Evolutionary conservation across 345 rosid genomes (phyloP).

Genomic region (Gossypium arboreum): DNA sequence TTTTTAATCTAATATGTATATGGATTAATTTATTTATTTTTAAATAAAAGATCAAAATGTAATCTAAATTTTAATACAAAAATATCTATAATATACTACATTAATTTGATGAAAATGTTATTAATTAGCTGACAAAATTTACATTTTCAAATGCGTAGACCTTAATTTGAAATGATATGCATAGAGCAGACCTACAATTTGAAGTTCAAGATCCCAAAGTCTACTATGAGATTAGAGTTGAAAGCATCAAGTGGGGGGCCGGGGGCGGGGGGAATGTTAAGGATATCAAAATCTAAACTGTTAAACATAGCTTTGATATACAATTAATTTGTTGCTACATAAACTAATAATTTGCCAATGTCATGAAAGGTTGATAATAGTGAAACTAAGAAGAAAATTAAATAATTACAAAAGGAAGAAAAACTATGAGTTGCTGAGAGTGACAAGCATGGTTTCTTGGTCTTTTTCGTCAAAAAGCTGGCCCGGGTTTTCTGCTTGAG

Average conservation of each 20-base stretch:
- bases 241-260: too few species aligned
- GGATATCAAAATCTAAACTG: too few species aligned
- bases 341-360: neutral
- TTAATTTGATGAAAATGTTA: too few species aligned
- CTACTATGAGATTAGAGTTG: too few species aligned
- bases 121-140: neutral
- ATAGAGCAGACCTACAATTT: neutral
- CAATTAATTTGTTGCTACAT: too few species aligned
- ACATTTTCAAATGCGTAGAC: neutral
- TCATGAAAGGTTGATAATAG: neutral
- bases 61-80: too few species aligned
- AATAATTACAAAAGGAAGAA: neutral
- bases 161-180: too few species aligned
- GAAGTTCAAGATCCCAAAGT: neutral
- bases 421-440: slow-evolving; percentile 15
- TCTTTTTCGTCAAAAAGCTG: slow-evolving; percentile 26
- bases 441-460: slow-evolving; percentile 17
- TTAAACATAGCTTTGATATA: too few species aligned
- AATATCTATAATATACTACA: too few species aligned
- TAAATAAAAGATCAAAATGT: accelerated
- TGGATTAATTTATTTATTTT: too few species aligned
- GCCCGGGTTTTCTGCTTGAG: slow-evolving; percentile 32
- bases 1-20: too few species aligned
- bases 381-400: neutral
- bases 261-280: too few species aligned